phyloP scores from a whole-genome alignment of 106 monocot genomes.

The Agapanthus africanus region DNA sequence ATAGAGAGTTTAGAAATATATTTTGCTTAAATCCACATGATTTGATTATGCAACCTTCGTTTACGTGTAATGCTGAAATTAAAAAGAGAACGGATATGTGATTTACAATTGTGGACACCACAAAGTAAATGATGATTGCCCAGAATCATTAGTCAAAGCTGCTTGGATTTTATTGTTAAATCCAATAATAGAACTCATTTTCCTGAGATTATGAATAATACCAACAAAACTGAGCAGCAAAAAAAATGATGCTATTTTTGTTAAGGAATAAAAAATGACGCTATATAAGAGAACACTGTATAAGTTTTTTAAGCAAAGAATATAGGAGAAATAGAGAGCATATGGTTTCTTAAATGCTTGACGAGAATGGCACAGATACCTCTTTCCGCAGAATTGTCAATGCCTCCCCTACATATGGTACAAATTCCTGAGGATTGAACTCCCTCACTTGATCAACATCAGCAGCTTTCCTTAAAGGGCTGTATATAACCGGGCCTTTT shows the following conservation, averaged over 20 bases:
- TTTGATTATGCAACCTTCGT: too few relatives aligned
- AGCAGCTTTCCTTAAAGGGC: constrained; percentile 54
- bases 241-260: background rate
- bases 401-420: constrained; percentile 88
- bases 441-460: constrained; percentile 79
- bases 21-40: too few relatives aligned
- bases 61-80: too few relatives aligned
- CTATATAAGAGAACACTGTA: background rate
- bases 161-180: too few relatives aligned
- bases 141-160: too few relatives aligned
- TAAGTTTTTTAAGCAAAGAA: background rate
- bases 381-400: constrained; percentile 58
- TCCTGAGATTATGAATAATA: too few relatives aligned
- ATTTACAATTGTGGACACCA: too few relatives aligned
- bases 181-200: too few relatives aligned
- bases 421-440: constrained; percentile 70
- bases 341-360: background rate
- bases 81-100: too few relatives aligned
- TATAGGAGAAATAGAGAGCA: background rate
- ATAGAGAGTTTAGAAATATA: too few relatives aligned
- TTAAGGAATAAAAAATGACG: background rate
- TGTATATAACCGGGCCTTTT: constrained; percentile 86
- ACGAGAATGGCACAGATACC: constrained; percentile 18
- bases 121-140: too few relatives aligned
- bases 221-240: too few relatives aligned